Percentiles rank a stretch among this genome's conserved stretches.
These are phyloP conservation scores for Trametopsis cervina DNA, from an alignment of 768 basidiomycete genomes.

Conservation along the genomic window DNA sequence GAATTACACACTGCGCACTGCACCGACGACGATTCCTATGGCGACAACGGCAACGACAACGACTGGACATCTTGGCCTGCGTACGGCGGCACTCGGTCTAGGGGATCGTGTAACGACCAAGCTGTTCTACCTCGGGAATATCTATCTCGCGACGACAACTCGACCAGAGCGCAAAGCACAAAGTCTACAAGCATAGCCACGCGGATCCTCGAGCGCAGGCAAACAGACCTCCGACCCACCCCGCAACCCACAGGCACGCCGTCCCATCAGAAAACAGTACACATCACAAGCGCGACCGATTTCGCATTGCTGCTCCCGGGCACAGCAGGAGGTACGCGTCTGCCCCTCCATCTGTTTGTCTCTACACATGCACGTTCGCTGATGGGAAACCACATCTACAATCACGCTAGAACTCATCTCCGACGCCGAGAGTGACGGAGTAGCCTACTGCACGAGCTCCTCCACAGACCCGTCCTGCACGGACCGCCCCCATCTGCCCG, in stretches of 20 bases:
- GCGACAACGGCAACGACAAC: too few species aligned
- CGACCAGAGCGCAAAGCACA: constrained; percentile 5
- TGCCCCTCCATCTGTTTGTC: neutral
- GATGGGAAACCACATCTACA: too few species aligned
- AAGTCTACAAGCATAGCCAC: neutral
- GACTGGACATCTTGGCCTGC: too few species aligned
- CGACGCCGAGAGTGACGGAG: constrained; percentile 30
- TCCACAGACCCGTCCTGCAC: constrained; percentile 23
- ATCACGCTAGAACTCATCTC: constrained; percentile 30
- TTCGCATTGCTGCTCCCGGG: constrained; percentile 32
- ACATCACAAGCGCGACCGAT: constrained; percentile 20
- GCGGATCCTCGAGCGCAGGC: too few species aligned
- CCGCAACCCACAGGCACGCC: constrained; percentile 32
- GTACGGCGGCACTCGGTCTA: too few species aligned
- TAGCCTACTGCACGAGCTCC: constrained; percentile 28
- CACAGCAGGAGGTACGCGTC: constrained; percentile 25
- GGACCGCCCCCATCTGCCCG: too few species aligned
- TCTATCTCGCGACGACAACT: neutral
- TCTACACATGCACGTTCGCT: too few species aligned
- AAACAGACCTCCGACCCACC: constrained; percentile 26
- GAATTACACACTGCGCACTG: too few species aligned
- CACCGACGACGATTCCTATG: too few species aligned
- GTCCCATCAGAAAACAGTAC: constrained; percentile 29
- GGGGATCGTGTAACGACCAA: too few species aligned
- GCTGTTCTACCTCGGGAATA: neutral